Evolutionary conservation across 2,329 filamentous ascomycete genomes (phyloP).

Genomic region (Penicillium sp.): DNA sequence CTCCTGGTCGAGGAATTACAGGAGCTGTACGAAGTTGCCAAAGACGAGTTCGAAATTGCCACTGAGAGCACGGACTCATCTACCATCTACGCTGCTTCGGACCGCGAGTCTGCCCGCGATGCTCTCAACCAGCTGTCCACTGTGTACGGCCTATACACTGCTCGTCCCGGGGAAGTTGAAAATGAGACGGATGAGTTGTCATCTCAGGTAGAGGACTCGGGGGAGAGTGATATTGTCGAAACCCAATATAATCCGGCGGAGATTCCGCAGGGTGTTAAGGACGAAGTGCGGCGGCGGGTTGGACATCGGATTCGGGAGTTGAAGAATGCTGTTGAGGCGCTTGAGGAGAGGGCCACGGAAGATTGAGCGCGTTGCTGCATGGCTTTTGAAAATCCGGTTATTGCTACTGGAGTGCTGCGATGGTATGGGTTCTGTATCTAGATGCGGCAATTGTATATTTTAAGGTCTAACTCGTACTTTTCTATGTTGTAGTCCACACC

Average conservation of each 20-base stretch:
- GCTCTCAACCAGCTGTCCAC: conserved; percentile 35
- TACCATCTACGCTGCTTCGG: conserved; percentile 41
- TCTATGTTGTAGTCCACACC: not conserved
- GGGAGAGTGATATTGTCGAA: conserved; percentile 20
- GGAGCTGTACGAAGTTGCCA: conserved; percentile 36
- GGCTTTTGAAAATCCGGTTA: not conserved
- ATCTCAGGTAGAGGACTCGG: not conserved
- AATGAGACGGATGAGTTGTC: conserved; percentile 3
- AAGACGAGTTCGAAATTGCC: conserved; percentile 45
- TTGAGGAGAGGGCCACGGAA: conserved; percentile 36
- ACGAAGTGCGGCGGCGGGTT: conserved; percentile 39
- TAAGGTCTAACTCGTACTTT: not conserved
- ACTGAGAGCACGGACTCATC: conserved; percentile 39
- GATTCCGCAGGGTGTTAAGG: conserved; percentile 26
- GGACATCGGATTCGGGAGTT: conserved; percentile 41
- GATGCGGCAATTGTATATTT: not conserved
- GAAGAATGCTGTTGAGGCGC: conserved; percentile 35
- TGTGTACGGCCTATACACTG: conserved; percentile 31
- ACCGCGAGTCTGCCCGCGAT: conserved; percentile 40
- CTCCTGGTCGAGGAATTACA: conserved; percentile 32
- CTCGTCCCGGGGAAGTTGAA: conserved; percentile 9
- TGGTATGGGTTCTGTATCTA: not conserved
- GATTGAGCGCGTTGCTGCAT: conserved; percentile 18
- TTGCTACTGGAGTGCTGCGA: not conserved
- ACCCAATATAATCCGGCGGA: conserved; percentile 28